Conservation (phyloP, 805 yeast species). For the Ogataea henricii region DNA sequence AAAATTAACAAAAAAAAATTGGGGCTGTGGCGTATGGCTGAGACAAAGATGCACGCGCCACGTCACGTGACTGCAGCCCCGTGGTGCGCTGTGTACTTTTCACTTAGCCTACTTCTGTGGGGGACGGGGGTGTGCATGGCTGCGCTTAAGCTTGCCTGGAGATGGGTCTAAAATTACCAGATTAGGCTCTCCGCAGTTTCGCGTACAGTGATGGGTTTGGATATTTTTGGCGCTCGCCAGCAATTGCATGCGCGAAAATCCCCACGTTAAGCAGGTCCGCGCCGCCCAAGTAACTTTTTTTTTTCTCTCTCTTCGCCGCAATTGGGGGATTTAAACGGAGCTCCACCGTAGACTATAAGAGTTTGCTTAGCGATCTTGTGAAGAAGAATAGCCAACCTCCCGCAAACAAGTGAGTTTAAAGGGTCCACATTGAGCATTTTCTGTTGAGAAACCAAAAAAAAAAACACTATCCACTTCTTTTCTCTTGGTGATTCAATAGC, state of each 20-base stretch:
- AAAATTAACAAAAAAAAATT: not conserved
- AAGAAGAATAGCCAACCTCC: too few species aligned
- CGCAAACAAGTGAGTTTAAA: not conserved
- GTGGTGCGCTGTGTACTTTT: not conserved
- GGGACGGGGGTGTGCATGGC: not conserved
- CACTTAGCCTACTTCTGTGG: not conserved
- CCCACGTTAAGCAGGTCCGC: constrained; percentile 3
- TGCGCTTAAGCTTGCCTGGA: not conserved
- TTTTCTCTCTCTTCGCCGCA: not conserved
- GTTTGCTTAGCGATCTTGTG: not conserved
- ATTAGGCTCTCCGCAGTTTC: not conserved
- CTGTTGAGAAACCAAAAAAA: not conserved
- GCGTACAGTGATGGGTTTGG: not conserved
- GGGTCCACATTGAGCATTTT: not conserved
- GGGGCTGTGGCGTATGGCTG: not conserved
- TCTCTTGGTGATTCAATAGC: not conserved
- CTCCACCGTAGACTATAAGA: not conserved
- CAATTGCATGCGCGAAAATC: not conserved
- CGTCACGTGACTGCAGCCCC: not conserved
- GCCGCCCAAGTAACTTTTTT: not conserved
- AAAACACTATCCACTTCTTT: too few species aligned
- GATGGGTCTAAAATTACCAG: not conserved
- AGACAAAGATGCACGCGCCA: not conserved
- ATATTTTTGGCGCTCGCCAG: constrained; percentile 2
- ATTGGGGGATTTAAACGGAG: not conserved